phyloP scores from a whole-genome alignment of 345 rosid genomes.

The thale cress (Arabidopsis thaliana) region DNA sequence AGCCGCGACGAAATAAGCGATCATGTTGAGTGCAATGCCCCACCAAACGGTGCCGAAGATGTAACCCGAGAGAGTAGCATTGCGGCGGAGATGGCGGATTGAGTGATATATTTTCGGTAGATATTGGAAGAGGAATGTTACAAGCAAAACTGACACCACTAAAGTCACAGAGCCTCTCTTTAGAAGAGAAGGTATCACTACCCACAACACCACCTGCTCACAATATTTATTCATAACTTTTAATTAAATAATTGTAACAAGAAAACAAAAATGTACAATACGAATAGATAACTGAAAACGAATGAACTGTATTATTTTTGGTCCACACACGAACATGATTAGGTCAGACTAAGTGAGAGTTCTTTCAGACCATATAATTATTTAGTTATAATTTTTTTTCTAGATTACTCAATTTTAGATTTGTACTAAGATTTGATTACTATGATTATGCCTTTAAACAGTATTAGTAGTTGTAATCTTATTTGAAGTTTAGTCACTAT shows the following conservation, averaged over 20 bases:
- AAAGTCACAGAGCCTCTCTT: constrained; percentile 65
- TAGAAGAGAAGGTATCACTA: constrained; percentile 65
- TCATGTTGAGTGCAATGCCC: constrained; percentile 94
- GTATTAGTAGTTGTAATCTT: constrained; percentile 9
- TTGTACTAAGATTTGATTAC: constrained; percentile 39
- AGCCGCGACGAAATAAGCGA: constrained; percentile 92
- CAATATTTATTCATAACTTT: neutral
- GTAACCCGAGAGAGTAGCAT: constrained; percentile 91
- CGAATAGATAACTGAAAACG: constrained; percentile 21
- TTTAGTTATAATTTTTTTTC: neutral
- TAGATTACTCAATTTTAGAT: constrained; percentile 23
- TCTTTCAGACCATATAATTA: constrained; percentile 31
- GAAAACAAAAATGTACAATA: constrained; percentile 39
- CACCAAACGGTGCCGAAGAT: constrained; percentile 97
- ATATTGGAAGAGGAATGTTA: constrained; percentile 84
- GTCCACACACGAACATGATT: constrained; percentile 44
- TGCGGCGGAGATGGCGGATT: constrained; percentile 80
- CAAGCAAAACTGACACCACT: constrained; percentile 68
- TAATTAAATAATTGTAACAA: constrained; percentile 27
- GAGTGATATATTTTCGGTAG: constrained; percentile 95
- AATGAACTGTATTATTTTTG: constrained; percentile 37
- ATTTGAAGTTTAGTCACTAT: neutral
- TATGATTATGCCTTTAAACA: constrained; percentile 22
- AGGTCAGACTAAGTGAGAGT: constrained; percentile 28
- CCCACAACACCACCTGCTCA: constrained; percentile 82